Base-by-base conservation (phyloP, 2,329 filamentous ascomycete species). In the Chrysoporthe austroafricana region DNA sequence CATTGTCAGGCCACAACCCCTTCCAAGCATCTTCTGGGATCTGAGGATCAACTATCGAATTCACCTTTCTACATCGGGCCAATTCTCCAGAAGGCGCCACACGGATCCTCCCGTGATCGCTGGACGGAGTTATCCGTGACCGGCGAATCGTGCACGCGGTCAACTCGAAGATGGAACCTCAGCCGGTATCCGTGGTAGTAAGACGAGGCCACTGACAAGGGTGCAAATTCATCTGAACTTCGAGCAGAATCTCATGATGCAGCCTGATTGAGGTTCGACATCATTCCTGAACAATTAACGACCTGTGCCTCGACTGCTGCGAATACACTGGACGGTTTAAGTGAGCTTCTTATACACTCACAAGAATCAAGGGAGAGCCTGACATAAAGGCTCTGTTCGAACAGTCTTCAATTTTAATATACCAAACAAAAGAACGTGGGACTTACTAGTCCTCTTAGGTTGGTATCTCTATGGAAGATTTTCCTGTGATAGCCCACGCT, bases 21-120 rank as follows among this genome's bases (percentile, higher is more conserved):
- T 34, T 54, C 36, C 13, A 54, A 11, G 26, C 50, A 16, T 54
- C 11, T 54, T 16, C 26, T 34, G 21, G 26, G 50, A 14, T 32
- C 32, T 26, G 50, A 54, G 50, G 50, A 54, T 54, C 50, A 54
- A 54, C 50, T 54, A 54, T 54, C n/a, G 50, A 54, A 54, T 54
- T 34, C 32, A 11, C 50, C 50, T 34, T 54, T 54, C 50, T 54
- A 54, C 26, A 16, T 26, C 26, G 13, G 16, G 3, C 26, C 26
- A 54, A 13, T 2, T 4, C 13, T 21, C 50, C 26, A 26, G 50
- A 7, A 13, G 5, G 11, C 4, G 50, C 50, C 50, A 54, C 50
- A 16, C 50, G 50, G 50, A 54, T 54, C 50, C 26, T 54, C 26
- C 50, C 50, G 50, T 34, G 50, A 5, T 32, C 16, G 13, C 48